phyloP scores from a whole-genome alignment of 106 monocot species.

The Xerophyta viscosa region DNA sequence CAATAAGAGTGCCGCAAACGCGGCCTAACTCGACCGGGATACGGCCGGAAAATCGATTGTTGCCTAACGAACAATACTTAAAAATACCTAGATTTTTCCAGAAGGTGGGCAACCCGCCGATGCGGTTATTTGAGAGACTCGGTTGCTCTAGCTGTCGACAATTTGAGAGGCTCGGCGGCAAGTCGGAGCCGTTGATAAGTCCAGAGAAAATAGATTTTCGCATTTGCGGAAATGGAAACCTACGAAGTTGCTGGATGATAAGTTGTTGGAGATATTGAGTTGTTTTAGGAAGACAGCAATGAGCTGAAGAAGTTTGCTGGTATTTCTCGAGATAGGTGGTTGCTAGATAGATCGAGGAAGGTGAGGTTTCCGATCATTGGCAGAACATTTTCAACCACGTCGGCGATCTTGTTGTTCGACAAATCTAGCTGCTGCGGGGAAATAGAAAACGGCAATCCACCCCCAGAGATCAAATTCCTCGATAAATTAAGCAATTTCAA shows the following conservation, averaged over 20 bases:
- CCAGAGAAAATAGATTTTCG: conserved; percentile 26
- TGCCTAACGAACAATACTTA: conserved; percentile 27
- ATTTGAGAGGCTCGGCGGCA: conserved; percentile 34
- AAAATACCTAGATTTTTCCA: conserved; percentile 26
- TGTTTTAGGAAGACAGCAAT: conserved; percentile 23
- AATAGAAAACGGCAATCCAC: conserved; percentile 30
- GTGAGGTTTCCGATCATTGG: too few species aligned
- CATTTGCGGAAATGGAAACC: conserved; percentile 42
- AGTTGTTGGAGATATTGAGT: conserved; percentile 46
- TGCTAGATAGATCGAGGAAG: conserved; percentile 42
- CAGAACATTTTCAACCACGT: too few species aligned
- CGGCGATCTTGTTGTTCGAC: conserved; percentile 43
- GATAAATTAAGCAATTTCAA: conserved; percentile 48
- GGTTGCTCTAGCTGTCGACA: conserved; percentile 44
- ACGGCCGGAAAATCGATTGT: conserved; percentile 38
- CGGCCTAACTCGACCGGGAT: conserved; percentile 49
- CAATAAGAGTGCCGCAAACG: conserved; percentile 31
- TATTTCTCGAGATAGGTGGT: conserved; percentile 36
- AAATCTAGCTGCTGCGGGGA: conserved; percentile 52
- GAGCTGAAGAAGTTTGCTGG: conserved; percentile 30
- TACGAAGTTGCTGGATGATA: conserved; percentile 42
- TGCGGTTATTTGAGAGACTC: conserved; percentile 40
- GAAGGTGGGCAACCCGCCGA: conserved; percentile 37
- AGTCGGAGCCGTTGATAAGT: conserved; percentile 32
- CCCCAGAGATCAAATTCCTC: conserved; percentile 47